These are phyloP conservation scores for Dissophora ornata DNA, from an alignment of 192 early-diverging fungal species.

Conservation along the genomic window DNA sequence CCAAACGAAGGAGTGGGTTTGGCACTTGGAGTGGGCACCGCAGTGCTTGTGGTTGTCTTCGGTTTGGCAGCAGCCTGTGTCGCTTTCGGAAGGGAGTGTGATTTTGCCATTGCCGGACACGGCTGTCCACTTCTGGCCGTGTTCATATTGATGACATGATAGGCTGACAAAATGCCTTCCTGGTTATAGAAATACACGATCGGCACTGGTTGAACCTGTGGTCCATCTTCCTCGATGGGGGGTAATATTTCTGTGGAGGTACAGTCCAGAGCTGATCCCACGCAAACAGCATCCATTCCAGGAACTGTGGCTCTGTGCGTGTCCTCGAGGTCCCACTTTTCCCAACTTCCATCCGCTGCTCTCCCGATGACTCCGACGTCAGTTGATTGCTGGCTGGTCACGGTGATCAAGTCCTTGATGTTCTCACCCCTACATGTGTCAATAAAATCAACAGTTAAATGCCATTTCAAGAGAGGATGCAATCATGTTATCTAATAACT, in stretches of 20 bases:
- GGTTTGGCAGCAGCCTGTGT: constrained; percentile 3
- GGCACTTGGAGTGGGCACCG: background rate
- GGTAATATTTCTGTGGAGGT: constrained; percentile 66
- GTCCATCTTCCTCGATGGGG: constrained; percentile 60
- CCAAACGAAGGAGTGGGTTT: background rate
- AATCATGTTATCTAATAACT: background rate
- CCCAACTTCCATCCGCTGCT: constrained; percentile 66
- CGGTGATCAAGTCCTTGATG: constrained; percentile 53
- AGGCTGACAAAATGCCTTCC: constrained; percentile 72
- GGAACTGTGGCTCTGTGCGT: constrained; percentile 66
- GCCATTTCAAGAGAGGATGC: too few relatives aligned
- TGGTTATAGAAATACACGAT: constrained; percentile 79
- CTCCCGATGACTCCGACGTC: constrained; percentile 65
- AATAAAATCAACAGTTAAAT: too few relatives aligned
- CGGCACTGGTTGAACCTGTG: constrained; percentile 68
- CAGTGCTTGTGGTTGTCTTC: background rate
- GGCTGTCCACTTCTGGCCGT: constrained; percentile 55
- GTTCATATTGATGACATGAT: constrained; percentile 69
- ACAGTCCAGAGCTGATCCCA: constrained; percentile 83
- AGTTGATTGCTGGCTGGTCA: constrained; percentile 54
- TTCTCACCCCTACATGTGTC: constrained; percentile 56
- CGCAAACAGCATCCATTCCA: constrained; percentile 70
- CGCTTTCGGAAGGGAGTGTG: constrained; percentile 4
- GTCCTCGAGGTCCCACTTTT: constrained; percentile 75
- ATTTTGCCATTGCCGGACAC: constrained; percentile 57